phyloP scores from a whole-genome alignment of 805 yeast genomes.

The Saccharomycopsis fodiens region DNA sequence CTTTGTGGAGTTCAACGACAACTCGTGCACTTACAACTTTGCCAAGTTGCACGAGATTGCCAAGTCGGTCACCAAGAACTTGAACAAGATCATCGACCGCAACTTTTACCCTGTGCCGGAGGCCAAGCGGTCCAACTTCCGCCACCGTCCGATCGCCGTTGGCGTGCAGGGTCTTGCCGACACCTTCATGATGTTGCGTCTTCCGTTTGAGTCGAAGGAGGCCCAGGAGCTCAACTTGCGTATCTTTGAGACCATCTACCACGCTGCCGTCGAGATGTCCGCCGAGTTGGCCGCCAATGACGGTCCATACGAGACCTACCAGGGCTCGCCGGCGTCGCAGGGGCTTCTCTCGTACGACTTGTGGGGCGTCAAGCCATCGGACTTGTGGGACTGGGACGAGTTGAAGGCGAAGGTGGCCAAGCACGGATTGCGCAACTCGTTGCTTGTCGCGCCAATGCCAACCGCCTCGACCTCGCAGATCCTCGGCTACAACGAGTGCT shows the following conservation, averaged over 20 bases:
- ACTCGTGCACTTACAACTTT: conserved; percentile 55
- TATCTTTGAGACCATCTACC: conserved; percentile 93
- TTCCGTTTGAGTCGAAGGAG: conserved; percentile 79
- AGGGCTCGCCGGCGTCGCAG: conserved; percentile 85
- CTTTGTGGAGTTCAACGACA: conserved; percentile 46
- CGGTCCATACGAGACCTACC: conserved; percentile 67
- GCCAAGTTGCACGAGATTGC: conserved; percentile 64
- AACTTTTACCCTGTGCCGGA: conserved; percentile 77
- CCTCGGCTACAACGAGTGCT: conserved; percentile 88
- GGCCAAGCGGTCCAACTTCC: conserved; percentile 68
- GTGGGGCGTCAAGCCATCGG: conserved; percentile 77
- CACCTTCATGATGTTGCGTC: conserved; percentile 65
- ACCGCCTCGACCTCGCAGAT: conserved; percentile 97
- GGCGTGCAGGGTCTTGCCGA: conserved; percentile 99
- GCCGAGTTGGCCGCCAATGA: conserved; percentile 62
- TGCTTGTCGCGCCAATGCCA: conserved; percentile 93
- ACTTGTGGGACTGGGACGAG: conserved; percentile 79
- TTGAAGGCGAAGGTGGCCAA: conserved; percentile 51
- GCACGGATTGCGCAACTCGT: conserved; percentile 78
- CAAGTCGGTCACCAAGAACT: conserved; percentile 70
- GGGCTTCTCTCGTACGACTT: conserved; percentile 82
- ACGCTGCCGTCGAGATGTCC: conserved; percentile 85
- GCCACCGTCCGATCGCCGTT: conserved; percentile 88
- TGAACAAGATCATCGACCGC: conserved; percentile 78
- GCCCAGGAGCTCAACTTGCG: conserved; percentile 73